A percentile compares a stretch with the other conserved stretches of the same genome.
Evolutionary conservation across 331 rosid genomes (phyloP).

Genomic region (Stylosanthes scabra): DNA sequence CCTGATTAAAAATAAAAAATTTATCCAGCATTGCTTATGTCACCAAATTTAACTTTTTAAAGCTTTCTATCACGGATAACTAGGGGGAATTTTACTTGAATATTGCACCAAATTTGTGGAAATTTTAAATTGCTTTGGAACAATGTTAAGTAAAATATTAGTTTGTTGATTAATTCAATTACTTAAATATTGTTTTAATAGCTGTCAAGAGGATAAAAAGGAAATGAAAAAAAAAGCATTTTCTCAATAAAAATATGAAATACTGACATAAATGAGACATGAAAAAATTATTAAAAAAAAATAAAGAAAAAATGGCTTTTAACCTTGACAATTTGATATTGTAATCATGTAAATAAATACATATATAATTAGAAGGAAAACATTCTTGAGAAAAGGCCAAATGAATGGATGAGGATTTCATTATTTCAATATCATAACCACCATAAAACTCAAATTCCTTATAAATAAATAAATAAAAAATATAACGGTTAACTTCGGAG

Average conservation of each 20-base stretch:
- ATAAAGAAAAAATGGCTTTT: background rate
- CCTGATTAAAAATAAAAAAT: background rate
- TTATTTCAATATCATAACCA: background rate
- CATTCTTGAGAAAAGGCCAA: no score
- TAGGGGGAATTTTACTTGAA: background rate
- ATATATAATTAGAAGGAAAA: no score
- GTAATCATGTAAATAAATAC: no score
- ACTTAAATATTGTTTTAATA: background rate
- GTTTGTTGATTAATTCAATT: background rate
- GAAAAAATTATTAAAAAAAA: background rate
- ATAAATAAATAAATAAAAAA: background rate
- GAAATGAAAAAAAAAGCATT: background rate
- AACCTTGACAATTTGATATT: no score
- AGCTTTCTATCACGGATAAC: background rate
- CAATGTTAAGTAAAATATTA: background rate
- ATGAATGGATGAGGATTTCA: background rate
- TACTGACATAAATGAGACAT: background rate
- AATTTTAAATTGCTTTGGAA: background rate
- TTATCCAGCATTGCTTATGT: background rate
- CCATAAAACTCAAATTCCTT: slow-evolving; percentile 9
- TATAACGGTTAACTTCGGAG: background rate
- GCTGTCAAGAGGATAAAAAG: background rate
- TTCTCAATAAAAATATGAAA: no score
- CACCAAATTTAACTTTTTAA: background rate
- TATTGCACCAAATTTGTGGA: background rate